Evolutionary conservation across 805 yeast species (phyloP).

Genomic region (Candida sanyiensis): DNA sequence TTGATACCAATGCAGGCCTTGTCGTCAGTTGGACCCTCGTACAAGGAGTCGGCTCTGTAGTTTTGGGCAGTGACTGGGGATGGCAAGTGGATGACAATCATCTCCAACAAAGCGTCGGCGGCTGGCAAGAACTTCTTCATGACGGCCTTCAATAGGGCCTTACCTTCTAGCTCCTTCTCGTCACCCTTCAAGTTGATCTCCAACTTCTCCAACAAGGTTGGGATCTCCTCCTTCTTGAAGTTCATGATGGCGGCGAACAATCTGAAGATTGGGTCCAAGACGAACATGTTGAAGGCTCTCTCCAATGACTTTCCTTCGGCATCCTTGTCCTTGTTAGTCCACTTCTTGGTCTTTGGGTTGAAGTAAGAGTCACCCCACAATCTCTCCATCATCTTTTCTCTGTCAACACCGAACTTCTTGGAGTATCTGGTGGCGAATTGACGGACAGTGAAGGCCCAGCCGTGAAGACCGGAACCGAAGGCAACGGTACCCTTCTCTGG

Average conservation of each 20-base stretch:
- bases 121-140: slow-evolving; percentile 99
- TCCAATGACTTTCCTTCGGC: slow-evolving; percentile 93
- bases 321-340: slow-evolving; percentile 94
- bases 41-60: slow-evolving; percentile 98
- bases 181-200: slow-evolving; percentile 92
- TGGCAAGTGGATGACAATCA: slow-evolving; percentile 97
- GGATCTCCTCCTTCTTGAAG: slow-evolving; percentile 97
- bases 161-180: slow-evolving; percentile 98
- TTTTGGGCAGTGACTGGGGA: slow-evolving; percentile 98
- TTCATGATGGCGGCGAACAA: slow-evolving; percentile 96
- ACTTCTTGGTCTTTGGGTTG: slow-evolving; percentile 99
- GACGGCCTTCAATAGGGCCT: slow-evolving; percentile 95
- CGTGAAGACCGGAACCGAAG: slow-evolving; percentile 99
- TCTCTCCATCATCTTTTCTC: slow-evolving; percentile 96
- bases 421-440: slow-evolving; percentile 97
- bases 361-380: slow-evolving; percentile 99
- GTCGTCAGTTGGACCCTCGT: slow-evolving; percentile 98
- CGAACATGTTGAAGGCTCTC: slow-evolving; percentile 99
- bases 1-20: slow-evolving; percentile 85
- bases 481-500: slow-evolving; percentile 99
- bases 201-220: slow-evolving; percentile 85
- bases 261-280: slow-evolving; percentile 98
- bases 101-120: slow-evolving; percentile 98
- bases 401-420: slow-evolving; percentile 99
- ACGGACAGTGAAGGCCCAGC: slow-evolving; percentile 99